Base-by-base conservation (phyloP, 352 stramenopile species). In the Pythium folliculosum region DNA sequence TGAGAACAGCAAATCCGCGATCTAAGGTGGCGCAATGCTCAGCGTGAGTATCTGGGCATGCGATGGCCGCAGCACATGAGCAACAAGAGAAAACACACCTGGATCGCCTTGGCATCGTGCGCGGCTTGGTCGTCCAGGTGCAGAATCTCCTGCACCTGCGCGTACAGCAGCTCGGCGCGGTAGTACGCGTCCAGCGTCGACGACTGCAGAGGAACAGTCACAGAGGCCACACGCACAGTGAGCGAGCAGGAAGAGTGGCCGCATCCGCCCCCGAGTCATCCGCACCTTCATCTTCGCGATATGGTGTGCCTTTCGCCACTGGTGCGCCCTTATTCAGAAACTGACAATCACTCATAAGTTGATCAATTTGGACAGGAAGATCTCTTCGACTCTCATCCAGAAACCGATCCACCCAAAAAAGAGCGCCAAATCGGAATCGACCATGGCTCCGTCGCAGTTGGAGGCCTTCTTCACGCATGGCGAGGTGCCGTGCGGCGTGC, bases 381-480 rank as follows among this genome's bases (percentile, higher is more conserved):
- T 27, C 44, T 48, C 25, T 37, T 56, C 17, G 12, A 55, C 60
- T 45, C 60, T 60, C 17, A 56, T 67, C 43, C 0, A 40, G 51
- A 50, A 67, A 67, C 60, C 5, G 43, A 55, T 47, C 51, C 22
- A 30, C 17, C 30, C 7, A 5, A 51, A 54, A 60, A 61, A 67
- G 40, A 50, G 60, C 60, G 60, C 60, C 60, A 67, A 23, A 35
- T 19, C n/a, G 37, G 35, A 40, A 47, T 47, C 5, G 0, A 6
- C 25, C 19, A 62, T 38, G n/a, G 35, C 65, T 38, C 66, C 76
- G 61, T 70, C 64, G 44, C 72, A 72, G 30, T 65, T 91, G 19
- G 82, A 89, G 55, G 72, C 80, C 3, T 91, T 91, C 71, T 91
- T 89, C 70, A 77, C 79, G 65, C 82, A 91, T 43, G 72, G 73